Conservation (phyloP, 2,329 filamentous ascomycete species). For the Colletotrichum orbiculare region DNA sequence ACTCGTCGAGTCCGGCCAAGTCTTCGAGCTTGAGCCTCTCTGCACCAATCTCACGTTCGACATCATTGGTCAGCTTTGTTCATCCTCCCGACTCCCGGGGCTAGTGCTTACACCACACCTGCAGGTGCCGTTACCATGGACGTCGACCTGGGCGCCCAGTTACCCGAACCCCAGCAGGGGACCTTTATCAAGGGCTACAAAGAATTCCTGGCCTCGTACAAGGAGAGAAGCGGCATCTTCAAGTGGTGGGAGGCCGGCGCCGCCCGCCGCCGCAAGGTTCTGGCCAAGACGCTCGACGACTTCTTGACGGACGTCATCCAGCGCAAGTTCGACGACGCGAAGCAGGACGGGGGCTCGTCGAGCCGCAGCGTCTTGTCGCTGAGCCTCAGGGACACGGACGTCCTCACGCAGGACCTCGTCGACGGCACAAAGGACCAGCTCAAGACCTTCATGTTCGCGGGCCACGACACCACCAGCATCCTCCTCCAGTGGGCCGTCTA, state of each 20-base stretch:
- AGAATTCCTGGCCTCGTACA: slow-evolving; percentile 41
- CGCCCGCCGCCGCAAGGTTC: slow-evolving; percentile 34
- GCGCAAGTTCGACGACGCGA: slow-evolving; percentile 38
- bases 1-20: slow-evolving; percentile 19
- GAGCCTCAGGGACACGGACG: slow-evolving; percentile 43
- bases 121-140: slow-evolving; percentile 47
- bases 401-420: slow-evolving; percentile 43
- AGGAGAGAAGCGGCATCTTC: slow-evolving; percentile 34
- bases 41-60: slow-evolving; percentile 51
- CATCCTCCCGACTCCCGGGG: fast-evolving
- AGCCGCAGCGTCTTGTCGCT: slow-evolving; percentile 48
- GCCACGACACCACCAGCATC: slow-evolving; percentile 54
- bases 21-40: slow-evolving; percentile 39
- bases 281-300: slow-evolving; percentile 40
- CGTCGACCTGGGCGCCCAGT: slow-evolving; percentile 47
- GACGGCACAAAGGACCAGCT: slow-evolving; percentile 49
- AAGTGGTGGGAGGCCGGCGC: slow-evolving; percentile 40
- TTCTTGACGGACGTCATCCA: slow-evolving; percentile 42
- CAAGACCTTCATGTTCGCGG: slow-evolving; percentile 53
- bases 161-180: slow-evolving; percentile 38
- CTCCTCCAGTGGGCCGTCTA: slow-evolving; percentile 51
- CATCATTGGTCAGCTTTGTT: slow-evolving; percentile 43
- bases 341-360: slow-evolving; percentile 19
- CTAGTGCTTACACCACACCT: neutral
- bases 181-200: slow-evolving; percentile 46